These are phyloP conservation scores for Albophoma yamanashiensis DNA, from an alignment of 2,329 filamentous ascomycete species.

Conservation along the genomic window DNA sequence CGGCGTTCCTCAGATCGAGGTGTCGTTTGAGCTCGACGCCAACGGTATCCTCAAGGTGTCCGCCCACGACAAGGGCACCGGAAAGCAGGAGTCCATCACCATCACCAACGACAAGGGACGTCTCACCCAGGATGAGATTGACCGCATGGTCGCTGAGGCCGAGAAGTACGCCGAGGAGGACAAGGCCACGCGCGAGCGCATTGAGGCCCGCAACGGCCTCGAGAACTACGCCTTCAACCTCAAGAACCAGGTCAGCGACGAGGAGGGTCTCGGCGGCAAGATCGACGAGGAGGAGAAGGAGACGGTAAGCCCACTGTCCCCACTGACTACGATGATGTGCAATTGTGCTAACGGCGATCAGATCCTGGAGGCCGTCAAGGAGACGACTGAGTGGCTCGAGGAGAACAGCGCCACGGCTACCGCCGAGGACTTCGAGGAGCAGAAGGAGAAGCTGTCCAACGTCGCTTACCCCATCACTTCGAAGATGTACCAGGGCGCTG, in stretches of 20 bases:
- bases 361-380: conserved; percentile 93
- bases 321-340: background rate
- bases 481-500: conserved; percentile 75
- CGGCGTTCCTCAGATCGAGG: conserved; percentile 96
- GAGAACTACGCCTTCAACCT: conserved; percentile 99
- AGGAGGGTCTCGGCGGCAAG: conserved; percentile 95
- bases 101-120: conserved; percentile 99
- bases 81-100: conserved; percentile 94
- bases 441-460: conserved; percentile 97
- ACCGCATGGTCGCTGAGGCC: conserved; percentile 97
- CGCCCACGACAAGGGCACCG: conserved; percentile 94
- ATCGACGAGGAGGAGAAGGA: conserved; percentile 99
- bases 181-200: conserved; percentile 94
- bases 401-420: conserved; percentile 80
- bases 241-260: conserved; percentile 98
- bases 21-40: conserved; percentile 94
- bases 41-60: conserved; percentile 98
- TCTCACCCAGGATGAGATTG: conserved; percentile 91
- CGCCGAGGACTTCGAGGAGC: conserved; percentile 96
- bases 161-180: conserved; percentile 99
- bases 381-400: conserved; percentile 92
- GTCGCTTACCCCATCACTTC: conserved; percentile 98
- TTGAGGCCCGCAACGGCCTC: conserved; percentile 89
- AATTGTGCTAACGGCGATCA: conserved; percentile 27
- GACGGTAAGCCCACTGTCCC: conserved; percentile 48